Base-by-base conservation (phyloP, 169 alveolate genomes). In the Babesia microti region DNA sequence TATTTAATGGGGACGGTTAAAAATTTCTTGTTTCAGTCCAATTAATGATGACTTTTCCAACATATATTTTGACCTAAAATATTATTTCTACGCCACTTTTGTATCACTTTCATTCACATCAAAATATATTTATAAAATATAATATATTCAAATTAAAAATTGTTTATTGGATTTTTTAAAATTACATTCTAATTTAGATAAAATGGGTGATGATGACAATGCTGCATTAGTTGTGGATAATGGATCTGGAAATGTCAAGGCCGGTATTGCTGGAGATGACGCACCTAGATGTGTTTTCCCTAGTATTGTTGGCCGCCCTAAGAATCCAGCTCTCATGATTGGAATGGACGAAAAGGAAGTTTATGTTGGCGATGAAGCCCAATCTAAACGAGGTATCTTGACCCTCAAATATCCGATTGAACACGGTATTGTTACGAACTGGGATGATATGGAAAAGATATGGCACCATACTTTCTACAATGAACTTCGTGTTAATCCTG, bases 221-320 rank as follows among this genome's bases (percentile, higher is more conserved):
- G 85, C 84, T 50, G 97, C 97, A 33, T 75, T 93, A 68, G 99
- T 94, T 48, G 89, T 94, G 59, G 99, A 94, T 82, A 94, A 93
- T 65, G 99, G 99, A 36, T 91, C 98, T 74, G 98, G 99, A 28
- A 84, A 88, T 88, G 91, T 92, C 78, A 96, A 96, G 83, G 98
- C 99, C 30, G 99, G 99, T 46, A 85, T 96, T 41, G 97, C 98
- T 21, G 99, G 99, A 11, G 98, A 94, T 43, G 98, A 93, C 56
- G 97, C 97, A 37, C 99, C 99, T 15, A 82, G 96, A 34, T 88
- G 97, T 61, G 96, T 89, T 41, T 94, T 95, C 87, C 99, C 99
- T 6, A 86, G 97, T 55, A 89, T 95, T 19, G 98, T 97, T 17
- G 99, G 99, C 12, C 75, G 96, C 49, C 99, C 99, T 23, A 88